A percentile compares a stretch with the other conserved stretches of the same genome.
Evolutionary conservation across 2,329 filamentous ascomycete genomes (phyloP).

Genomic region (Fusarium caatingaense): DNA sequence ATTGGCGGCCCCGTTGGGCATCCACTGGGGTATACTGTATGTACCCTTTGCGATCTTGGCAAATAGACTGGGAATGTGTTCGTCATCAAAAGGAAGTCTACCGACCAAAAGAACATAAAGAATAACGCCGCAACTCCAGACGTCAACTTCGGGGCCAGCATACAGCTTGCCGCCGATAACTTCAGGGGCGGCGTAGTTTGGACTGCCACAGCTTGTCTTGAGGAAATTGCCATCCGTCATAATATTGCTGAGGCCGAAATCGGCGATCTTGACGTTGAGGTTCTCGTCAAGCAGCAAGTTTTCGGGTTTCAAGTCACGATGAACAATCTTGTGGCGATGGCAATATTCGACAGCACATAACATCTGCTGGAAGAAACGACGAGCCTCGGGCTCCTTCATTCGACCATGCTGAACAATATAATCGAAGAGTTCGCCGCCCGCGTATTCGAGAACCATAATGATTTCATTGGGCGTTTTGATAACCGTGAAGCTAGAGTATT

Average conservation of each 20-base stretch:
- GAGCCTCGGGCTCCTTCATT: slow-evolving; percentile 91
- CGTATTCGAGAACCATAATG: slow-evolving; percentile 99
- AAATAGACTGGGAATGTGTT: slow-evolving; percentile 97
- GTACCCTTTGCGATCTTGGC: slow-evolving; percentile 97
- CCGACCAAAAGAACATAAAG: slow-evolving; percentile 85
- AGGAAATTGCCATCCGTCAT: slow-evolving; percentile 99
- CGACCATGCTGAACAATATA: slow-evolving; percentile 96
- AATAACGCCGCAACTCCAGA: slow-evolving; percentile 97
- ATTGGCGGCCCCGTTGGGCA: slow-evolving; percentile 82
- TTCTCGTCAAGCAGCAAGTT: slow-evolving; percentile 95
- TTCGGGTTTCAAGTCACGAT: slow-evolving; percentile 96
- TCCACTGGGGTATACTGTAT: slow-evolving; percentile 91
- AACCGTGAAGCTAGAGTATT: slow-evolving; percentile 79
- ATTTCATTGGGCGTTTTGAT: slow-evolving; percentile 96
- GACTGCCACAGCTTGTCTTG: slow-evolving; percentile 97
- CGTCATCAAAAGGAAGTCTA: slow-evolving; percentile 93
- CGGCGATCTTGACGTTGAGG: slow-evolving; percentile 98
- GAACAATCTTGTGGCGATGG: slow-evolving; percentile 98
- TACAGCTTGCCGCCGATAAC: slow-evolving; percentile 98
- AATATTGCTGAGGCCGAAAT: slow-evolving; percentile 98
- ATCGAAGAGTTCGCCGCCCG: slow-evolving; percentile 95
- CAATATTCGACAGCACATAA: slow-evolving; percentile 99
- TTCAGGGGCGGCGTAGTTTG: slow-evolving; percentile 97
- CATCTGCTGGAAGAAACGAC: slow-evolving; percentile 99
- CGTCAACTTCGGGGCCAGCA: slow-evolving; percentile 96